Conservation (phyloP, 176 grass and related monocot genomes). For the Phoenix dactylifera region DNA sequence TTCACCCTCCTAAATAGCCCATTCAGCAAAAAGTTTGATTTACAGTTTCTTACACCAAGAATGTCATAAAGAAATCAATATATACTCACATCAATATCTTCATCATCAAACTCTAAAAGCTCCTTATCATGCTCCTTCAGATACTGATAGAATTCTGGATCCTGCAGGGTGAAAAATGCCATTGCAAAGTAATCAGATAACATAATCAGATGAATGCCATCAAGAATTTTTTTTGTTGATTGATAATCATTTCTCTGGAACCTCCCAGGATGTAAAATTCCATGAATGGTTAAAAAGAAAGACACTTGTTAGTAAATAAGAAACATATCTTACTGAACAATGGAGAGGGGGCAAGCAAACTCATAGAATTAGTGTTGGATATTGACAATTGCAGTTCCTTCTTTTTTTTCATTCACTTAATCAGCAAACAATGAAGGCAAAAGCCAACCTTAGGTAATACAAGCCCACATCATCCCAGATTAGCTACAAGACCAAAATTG, state of each 20-base stretch:
- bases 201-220: not conserved
- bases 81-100: conserved; percentile 61
- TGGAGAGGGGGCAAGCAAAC: too few relatives aligned
- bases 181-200: not conserved
- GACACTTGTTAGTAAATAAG: too few relatives aligned
- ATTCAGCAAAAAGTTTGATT: conserved; percentile 7
- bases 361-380: too few relatives aligned
- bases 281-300: too few relatives aligned
- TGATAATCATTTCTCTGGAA: not conserved
- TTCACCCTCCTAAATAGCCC: conserved; percentile 41
- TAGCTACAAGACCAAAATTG: too few relatives aligned
- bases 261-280: too few relatives aligned
- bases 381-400: too few relatives aligned
- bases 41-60: conserved; percentile 8
- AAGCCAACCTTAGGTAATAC: too few relatives aligned
- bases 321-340: too few relatives aligned
- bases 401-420: too few relatives aligned
- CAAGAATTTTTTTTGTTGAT: not conserved
- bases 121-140: conserved; percentile 64
- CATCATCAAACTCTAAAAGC: conserved; percentile 60
- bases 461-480: too few relatives aligned
- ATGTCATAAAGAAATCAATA: not conserved
- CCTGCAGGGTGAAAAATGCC: conserved; percentile 31
- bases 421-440: too few relatives aligned
- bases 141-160: conserved; percentile 88